Evolutionary conservation across 2,329 filamentous ascomycete genomes (phyloP), one percentile per base, ranked within the genome.

Genomic region (Uncinocarpus reesii): DNA sequence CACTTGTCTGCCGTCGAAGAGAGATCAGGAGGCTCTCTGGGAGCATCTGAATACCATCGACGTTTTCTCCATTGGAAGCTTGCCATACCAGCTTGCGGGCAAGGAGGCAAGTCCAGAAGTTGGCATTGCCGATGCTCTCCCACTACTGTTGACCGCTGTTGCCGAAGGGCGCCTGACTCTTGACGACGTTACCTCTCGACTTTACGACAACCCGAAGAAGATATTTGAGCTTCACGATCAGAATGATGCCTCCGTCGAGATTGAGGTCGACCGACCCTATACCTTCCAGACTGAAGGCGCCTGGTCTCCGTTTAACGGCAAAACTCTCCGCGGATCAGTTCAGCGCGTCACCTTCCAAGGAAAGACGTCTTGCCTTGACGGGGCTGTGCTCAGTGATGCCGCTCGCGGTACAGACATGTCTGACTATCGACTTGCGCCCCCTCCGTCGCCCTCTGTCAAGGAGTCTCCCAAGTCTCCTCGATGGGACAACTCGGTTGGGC

Each of bases 211-310:
- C 62, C 84, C 84, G 2, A 84, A 83, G 70, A 77, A 78, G 61
- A 88, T 89, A 58, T 89, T 89, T 57, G 84, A 89, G 69, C 76
- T 89, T 43, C 84, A 89, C 55, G 84, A 89, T 57, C 84, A 89
- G 66, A 67, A 76, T n/a, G 80, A 80, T 50, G 81, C 82, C 31
- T 78, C 77, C 4, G 74, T 89, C 29, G 84, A 89, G 69, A 75
- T 86, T 18, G 84, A 88, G 66, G 73, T 88, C 57, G 84, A 86
- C 61, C 78, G 84, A 37, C 75, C 81, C 1, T 84, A 84, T 63
- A 71, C 76, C 3, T 70, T 82, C 48, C 66, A 77, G 42, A 63
- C 65, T 49, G 64, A 70, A 18, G 55, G 40, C 35, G 64, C 69
- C 18, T 86, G 81, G 83, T 86, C 84, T 55, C 84, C 84, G 6